These are phyloP conservation scores for Cladosporium oxysporum DNA, from an alignment of 2,329 filamentous ascomycete species.

Conservation along the genomic window DNA sequence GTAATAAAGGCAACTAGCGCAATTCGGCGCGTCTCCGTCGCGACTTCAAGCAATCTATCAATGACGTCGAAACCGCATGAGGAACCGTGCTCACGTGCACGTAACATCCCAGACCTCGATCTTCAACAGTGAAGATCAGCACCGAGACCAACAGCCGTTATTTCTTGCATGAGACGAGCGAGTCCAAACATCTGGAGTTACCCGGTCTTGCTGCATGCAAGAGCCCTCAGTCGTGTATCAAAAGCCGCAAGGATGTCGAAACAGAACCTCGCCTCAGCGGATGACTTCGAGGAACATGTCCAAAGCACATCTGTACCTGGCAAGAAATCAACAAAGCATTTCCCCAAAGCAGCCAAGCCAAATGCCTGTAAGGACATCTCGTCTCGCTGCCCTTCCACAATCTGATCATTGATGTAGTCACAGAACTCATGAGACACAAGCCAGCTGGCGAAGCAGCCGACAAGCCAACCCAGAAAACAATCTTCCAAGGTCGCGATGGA, in stretches of 20 bases:
- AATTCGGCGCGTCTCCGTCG: too few species aligned
- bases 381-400: constrained; percentile 16
- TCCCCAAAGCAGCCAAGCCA: constrained; percentile 26
- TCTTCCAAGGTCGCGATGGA: constrained; percentile 57
- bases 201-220: neutral
- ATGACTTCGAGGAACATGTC: constrained; percentile 28
- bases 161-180: neutral
- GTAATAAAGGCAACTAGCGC: too few species aligned
- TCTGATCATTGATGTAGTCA: constrained; percentile 40
- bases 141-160: too few species aligned
- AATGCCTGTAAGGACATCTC: constrained; percentile 38
- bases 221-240: neutral
- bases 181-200: neutral
- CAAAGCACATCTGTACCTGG: constrained; percentile 24
- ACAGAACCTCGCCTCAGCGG: constrained; percentile 22
- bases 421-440: constrained; percentile 50
- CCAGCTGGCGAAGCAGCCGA: constrained; percentile 29
- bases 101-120: neutral
- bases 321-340: constrained; percentile 21
- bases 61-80: too few species aligned
- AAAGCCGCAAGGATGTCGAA: neutral
- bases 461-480: constrained; percentile 31
- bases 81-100: too few species aligned
- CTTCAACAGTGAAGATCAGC: neutral
- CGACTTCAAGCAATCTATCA: too few species aligned